Conservation (phyloP, 176 grass and related monocot genomes). For the Oryza officinalis region DNA sequence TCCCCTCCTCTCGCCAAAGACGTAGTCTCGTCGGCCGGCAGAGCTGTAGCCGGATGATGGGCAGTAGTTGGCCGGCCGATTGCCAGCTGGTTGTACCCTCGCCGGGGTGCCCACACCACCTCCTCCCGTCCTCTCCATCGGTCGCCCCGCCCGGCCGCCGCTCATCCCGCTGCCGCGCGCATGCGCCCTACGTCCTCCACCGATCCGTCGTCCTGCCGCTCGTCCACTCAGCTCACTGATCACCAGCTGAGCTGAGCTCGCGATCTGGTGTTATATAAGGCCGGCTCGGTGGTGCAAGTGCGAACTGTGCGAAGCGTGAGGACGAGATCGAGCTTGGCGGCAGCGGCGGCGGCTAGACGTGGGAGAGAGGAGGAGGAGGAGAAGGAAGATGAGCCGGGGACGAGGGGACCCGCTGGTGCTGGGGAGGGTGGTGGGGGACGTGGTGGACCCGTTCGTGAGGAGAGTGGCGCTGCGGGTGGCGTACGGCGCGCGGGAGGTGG, state of each 20-base stretch:
- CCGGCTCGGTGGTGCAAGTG: too few species aligned
- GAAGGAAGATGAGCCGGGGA: background rate
- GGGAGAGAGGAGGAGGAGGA: too few species aligned
- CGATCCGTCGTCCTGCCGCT: background rate
- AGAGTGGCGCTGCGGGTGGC: conserved; percentile 51
- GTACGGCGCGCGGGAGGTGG: conserved; percentile 51
- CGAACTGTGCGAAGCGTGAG: too few species aligned
- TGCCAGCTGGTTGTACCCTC: background rate
- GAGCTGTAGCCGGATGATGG: background rate
- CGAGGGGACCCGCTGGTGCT: conserved; percentile 61
- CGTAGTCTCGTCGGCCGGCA: background rate
- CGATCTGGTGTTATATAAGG: background rate
- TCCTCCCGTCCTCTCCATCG: background rate
- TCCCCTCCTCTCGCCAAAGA: conserved; percentile 5
- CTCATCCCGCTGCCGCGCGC: too few species aligned
- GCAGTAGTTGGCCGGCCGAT: background rate
- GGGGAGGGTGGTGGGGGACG: conserved; percentile 71
- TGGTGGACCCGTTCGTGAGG: conserved; percentile 63
- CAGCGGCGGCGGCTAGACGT: too few species aligned
- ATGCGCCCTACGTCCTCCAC: background rate
- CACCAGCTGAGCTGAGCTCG: too few species aligned
- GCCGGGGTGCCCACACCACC: background rate
- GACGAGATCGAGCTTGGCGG: too few species aligned
- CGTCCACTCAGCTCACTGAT: too few species aligned
- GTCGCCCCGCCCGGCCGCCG: too few species aligned